Evolutionary conservation across 345 rosid species (phyloP).

Genomic region (Syzygium oleosum): DNA sequence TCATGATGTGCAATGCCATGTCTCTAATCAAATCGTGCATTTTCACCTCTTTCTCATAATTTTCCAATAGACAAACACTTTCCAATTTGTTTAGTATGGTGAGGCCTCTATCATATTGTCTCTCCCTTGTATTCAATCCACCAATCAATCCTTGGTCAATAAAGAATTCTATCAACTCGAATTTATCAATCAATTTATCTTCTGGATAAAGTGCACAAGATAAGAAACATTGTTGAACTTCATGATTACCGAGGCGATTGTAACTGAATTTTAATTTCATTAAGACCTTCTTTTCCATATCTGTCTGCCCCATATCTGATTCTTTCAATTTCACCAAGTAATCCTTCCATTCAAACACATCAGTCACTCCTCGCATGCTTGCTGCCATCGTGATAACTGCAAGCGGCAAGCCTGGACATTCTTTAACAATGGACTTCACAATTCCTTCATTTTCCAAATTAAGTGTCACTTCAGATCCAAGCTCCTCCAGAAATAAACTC

Average conservation of each 20-base stretch:
- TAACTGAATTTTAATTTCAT: slow-evolving; percentile 6
- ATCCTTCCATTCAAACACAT: slow-evolving; percentile 4
- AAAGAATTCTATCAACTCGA: not conserved
- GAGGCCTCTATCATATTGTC: slow-evolving; percentile 6
- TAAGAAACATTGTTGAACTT: slow-evolving; percentile 9
- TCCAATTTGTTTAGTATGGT: slow-evolving; percentile 3
- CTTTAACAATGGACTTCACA: not conserved
- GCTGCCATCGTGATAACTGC: slow-evolving; percentile 1
- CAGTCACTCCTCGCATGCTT: slow-evolving; percentile 6
- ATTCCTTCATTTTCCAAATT: not conserved
- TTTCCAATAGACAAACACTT: slow-evolving; percentile 9
- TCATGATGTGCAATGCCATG: slow-evolving; percentile 11
- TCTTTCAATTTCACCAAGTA: not conserved
- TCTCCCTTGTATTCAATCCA: not conserved
- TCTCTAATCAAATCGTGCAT: slow-evolving; percentile 21
- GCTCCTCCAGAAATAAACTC: not conserved
- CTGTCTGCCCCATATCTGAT: accelerated
- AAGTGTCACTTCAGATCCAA: not conserved
- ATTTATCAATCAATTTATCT: not conserved
- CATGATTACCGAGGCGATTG: not conserved
- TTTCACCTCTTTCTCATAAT: not conserved
- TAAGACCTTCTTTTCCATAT: not conserved
- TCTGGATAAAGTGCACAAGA: slow-evolving; percentile 19
- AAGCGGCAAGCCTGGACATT: slow-evolving; percentile 14
- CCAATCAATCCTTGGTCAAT: slow-evolving; percentile 12